These are phyloP conservation scores for Daedalea quercina DNA, from an alignment of 768 basidiomycete species.

Conservation along the genomic window DNA sequence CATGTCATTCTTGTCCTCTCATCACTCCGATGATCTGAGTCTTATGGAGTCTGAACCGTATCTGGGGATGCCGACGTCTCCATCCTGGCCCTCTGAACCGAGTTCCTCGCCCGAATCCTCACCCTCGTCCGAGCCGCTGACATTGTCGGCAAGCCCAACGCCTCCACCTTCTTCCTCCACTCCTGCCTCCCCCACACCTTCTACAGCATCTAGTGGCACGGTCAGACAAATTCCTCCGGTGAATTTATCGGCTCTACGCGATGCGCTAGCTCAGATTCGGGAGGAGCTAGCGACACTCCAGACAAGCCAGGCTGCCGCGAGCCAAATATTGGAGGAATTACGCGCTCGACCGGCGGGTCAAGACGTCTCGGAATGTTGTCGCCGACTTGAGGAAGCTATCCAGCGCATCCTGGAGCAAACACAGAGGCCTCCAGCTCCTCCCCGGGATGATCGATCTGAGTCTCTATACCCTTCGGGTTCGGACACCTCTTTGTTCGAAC, in stretches of 20 bases:
- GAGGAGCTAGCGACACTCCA: constrained; percentile 53
- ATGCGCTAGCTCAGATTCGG: constrained; percentile 50
- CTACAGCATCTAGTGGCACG: constrained; percentile 28
- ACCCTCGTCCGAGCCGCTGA: constrained; percentile 13
- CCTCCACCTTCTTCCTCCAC: constrained; percentile 3
- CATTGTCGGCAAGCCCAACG: neutral
- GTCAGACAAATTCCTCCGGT: constrained; percentile 28
- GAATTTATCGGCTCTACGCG: constrained; percentile 39
- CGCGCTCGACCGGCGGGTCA: constrained; percentile 5
- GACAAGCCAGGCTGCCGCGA: constrained; percentile 55
- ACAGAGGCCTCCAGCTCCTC: constrained; percentile 5
- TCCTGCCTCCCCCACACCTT: constrained; percentile 23
- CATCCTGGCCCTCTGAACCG: constrained; percentile 28
- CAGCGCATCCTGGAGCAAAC: constrained; percentile 15
- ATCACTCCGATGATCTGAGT: constrained; percentile 69
- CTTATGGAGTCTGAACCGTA: constrained; percentile 34
- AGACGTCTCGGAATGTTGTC: constrained; percentile 9
- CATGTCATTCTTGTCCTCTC: constrained; percentile 46
- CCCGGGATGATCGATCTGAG: constrained; percentile 22
- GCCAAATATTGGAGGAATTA: constrained; percentile 50
- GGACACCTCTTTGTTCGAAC: constrained; percentile 18
- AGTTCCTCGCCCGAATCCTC: constrained; percentile 21
- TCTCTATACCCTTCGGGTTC: constrained; percentile 24
- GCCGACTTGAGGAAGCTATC: constrained; percentile 23
- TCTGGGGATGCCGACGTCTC: constrained; percentile 24